phyloP scores from a whole-genome alignment of 129 eudicot genomes.

The Smallanthus sonchifolius region DNA sequence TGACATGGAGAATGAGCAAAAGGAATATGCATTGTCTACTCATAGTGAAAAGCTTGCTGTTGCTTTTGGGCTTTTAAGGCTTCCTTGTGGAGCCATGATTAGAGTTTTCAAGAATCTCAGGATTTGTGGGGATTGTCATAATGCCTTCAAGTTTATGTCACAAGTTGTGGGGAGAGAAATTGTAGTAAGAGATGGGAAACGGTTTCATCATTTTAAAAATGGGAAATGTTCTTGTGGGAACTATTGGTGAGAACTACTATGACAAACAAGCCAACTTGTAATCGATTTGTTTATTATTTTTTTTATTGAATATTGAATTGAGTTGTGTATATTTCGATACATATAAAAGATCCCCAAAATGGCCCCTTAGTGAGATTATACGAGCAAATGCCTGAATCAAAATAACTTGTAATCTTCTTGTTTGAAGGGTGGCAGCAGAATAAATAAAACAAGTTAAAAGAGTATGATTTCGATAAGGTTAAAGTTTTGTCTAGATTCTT shows the following conservation, averaged over 20 bases:
- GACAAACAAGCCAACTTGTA: too few species aligned
- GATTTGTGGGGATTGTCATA: conserved; percentile 32
- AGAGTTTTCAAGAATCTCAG: conserved; percentile 77
- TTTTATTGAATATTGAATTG: too few species aligned
- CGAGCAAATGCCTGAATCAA: too few species aligned
- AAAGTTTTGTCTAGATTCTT: too few species aligned
- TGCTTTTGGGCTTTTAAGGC: conserved; percentile 66
- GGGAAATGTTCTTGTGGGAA: conserved; percentile 28
- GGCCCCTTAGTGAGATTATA: too few species aligned
- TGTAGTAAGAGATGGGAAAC: conserved; percentile 25
- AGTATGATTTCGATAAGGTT: too few species aligned
- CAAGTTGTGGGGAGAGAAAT: conserved; percentile 14
- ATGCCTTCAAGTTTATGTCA: conserved; percentile 21
- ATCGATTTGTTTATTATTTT: too few species aligned
- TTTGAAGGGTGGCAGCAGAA: too few species aligned
- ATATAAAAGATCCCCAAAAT: too few species aligned
- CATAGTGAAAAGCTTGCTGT: conserved; percentile 93
- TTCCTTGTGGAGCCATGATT: conserved; percentile 68
- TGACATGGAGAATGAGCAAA: conserved; percentile 55
- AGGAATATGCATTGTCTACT: conserved; percentile 66
- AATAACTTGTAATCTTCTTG: too few species aligned
- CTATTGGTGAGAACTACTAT: conserved; percentile 25
- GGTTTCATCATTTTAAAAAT: conserved; percentile 23
- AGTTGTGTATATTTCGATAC: too few species aligned
- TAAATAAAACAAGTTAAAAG: too few species aligned